Conservation (phyloP, 1,139 yeast species). For the Zygoascus meyerae region DNA sequence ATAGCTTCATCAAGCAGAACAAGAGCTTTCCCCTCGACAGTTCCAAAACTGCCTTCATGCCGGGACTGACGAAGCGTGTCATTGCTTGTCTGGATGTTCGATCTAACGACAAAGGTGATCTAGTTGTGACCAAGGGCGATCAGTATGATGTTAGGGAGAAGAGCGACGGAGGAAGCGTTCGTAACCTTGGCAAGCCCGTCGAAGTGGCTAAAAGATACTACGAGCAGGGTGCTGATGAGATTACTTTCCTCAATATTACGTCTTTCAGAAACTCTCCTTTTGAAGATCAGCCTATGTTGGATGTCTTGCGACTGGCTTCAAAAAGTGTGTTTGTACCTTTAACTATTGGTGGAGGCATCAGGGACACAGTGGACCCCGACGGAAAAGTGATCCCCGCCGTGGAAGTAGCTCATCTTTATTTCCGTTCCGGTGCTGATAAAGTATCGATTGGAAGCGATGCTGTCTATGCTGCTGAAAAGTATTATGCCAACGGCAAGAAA, state of each 20-base stretch:
- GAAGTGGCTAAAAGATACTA: conserved; percentile 86
- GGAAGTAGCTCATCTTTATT: conserved; percentile 84
- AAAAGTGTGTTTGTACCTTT: conserved; percentile 90
- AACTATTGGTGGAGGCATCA: conserved; percentile 97
- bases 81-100: conserved; percentile 97
- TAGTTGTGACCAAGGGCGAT: conserved; percentile 96
- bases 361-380: conserved; percentile 74
- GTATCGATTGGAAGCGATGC: conserved; percentile 98
- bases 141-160: conserved; percentile 94
- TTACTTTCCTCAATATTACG: conserved; percentile 88
- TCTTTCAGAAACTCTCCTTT: conserved; percentile 92
- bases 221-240: conserved; percentile 93
- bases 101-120: conserved; percentile 85
- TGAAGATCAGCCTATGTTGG: conserved; percentile 89
- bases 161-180: conserved; percentile 46
- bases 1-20: conserved; percentile 57
- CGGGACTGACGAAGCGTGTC: conserved; percentile 77
- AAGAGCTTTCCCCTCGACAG: conserved; percentile 16
- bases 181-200: conserved; percentile 94
- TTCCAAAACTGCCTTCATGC: conserved; percentile 5
- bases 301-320: conserved; percentile 76
- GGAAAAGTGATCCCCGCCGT: conserved; percentile 74
- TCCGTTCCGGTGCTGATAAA: conserved; percentile 95
- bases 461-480: conserved; percentile 80
- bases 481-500: conserved; percentile 49